phyloP scores from a whole-genome alignment of 305 asterid genomes.

The Ajuga reptans region DNA sequence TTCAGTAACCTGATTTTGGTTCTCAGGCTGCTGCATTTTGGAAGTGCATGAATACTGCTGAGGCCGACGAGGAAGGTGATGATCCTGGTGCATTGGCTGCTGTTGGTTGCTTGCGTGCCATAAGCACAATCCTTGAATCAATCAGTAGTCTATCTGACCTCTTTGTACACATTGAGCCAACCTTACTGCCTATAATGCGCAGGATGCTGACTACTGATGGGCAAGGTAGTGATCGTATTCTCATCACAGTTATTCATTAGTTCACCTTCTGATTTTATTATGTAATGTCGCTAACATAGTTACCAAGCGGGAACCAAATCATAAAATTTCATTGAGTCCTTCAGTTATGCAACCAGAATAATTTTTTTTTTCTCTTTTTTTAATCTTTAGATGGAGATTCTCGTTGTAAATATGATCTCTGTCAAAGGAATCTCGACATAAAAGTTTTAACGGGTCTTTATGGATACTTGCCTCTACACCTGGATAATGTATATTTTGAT shows the following conservation, averaged over 20 bases:
- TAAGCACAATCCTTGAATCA: slow-evolving; percentile 97
- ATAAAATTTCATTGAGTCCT: background rate
- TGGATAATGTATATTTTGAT: background rate
- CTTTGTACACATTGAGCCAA: slow-evolving; percentile 82
- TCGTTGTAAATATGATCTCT: background rate
- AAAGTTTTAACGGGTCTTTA: too few species aligned
- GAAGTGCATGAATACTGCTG: slow-evolving; percentile 90
- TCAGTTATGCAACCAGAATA: background rate
- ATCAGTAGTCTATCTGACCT: slow-evolving; percentile 85
- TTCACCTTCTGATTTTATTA: background rate
- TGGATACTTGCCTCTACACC: background rate
- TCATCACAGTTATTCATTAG: slow-evolving; percentile 5
- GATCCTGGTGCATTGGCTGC: slow-evolving; percentile 99
- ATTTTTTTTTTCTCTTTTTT: background rate
- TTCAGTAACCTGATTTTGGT: slow-evolving; percentile 5
- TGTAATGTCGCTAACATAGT: background rate
- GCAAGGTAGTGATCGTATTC: slow-evolving; percentile 49
- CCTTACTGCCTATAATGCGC: slow-evolving; percentile 85
- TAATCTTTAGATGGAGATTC: background rate
- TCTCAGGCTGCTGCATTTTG: slow-evolving; percentile 93
- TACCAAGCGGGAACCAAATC: background rate
- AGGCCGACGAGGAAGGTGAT: slow-evolving; percentile 95
- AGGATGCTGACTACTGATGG: slow-evolving; percentile 97
- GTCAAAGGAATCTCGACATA: background rate
- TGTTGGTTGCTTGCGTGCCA: slow-evolving; percentile 98